Evolutionary conservation across 805 yeast species (phyloP), one percentile per base, ranked within the genome.

Genomic region (Starmerella scarabaei): DNA sequence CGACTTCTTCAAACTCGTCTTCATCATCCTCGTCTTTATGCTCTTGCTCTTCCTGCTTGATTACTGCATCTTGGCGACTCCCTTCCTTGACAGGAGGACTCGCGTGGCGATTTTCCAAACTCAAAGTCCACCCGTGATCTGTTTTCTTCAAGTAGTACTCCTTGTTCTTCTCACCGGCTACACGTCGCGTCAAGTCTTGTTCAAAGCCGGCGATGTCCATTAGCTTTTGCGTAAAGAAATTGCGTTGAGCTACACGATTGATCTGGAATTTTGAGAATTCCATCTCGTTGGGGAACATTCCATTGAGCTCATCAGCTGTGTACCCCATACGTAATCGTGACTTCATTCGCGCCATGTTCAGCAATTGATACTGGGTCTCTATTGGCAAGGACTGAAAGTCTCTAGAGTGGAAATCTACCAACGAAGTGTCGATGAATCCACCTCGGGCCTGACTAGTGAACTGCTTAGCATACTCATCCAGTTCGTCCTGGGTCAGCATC

Each of bases 291-390:
- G 95, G 93, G 52, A 88, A 91, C 40, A 84, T 62, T 4, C 71
- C 63, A 48, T 82, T 81, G 27, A 91, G 64, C 53, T 91, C 96
- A n/a, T 81, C 85, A 42, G 85, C 82, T 0, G 88, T 68, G 54
- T 81, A 86, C 1, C 99, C 99, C 94, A 91, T 78, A 62, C 99
- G 75, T 56, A 91, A 68, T 42, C 99, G 64, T 0, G 96, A 86
- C 45, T 84, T 70, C 20, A 85, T 62, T 41, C 99, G 60, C 14
- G 93, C 68, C 43, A 82, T 83, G 8, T 91, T 82, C 11, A 91
- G 62, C 3, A 84, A 73, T 72, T 85, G 83, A 55, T 91, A 91
- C 55, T 85, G 95, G 0, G 94, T 77, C 0, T 85, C 72, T 36
- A 77, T 63, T 0, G 98, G 94, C n/a, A 91, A 62, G 17, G 68